Base-by-base conservation (phyloP, 768 basidiomycete species). In the Boletus bicolor region DNA sequence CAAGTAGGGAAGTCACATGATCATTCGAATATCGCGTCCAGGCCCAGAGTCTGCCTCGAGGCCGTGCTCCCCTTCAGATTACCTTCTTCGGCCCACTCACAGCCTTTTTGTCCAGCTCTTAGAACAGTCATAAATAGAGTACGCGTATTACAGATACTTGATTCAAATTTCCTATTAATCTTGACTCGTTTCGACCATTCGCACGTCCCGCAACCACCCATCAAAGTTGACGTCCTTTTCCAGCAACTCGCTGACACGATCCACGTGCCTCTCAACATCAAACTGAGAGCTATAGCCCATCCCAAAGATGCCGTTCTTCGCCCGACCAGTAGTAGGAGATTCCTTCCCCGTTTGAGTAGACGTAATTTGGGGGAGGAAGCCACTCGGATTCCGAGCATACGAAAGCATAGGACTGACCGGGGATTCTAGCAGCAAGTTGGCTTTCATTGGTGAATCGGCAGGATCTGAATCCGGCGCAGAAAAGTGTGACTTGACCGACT, bases 171-270 rank as follows among this genome's bases (percentile, higher is more conserved):
- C 44, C 44, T 30, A 54, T 62, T 53, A 58, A 51, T 63, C 69
- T 36, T 57, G 46, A 24, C 53, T 59, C 67, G 21, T 60, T 38
- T 72, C 75, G 11, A 70, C 66, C 41, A 67, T 66, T 44, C 70
- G 73, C 34, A 72, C 59, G 60, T 80, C 77, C 42, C 67, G 75
- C 62, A 82, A 60, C 82, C 82, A 85, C 8, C 75, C 78, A 37
- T 73, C 76, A 58, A 78, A 82, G 58, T 84, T 83, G 5, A 85
- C 76, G 55, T 85, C 86, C 58, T 76, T 75, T 64, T 82, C 81
- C 57, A 86, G 68, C 58, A 84, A 63, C 64, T 79, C 81, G 46
- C 74, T 78, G 6, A 83, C 83, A 58, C 75, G 67, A 45, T 80
- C 79, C 17, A 82, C 77, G 57, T 78, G 75, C n/a, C 72, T 75